phyloP scores from a whole-genome alignment of 108 stramenopile species.

The Nannochloropsis granulata region DNA sequence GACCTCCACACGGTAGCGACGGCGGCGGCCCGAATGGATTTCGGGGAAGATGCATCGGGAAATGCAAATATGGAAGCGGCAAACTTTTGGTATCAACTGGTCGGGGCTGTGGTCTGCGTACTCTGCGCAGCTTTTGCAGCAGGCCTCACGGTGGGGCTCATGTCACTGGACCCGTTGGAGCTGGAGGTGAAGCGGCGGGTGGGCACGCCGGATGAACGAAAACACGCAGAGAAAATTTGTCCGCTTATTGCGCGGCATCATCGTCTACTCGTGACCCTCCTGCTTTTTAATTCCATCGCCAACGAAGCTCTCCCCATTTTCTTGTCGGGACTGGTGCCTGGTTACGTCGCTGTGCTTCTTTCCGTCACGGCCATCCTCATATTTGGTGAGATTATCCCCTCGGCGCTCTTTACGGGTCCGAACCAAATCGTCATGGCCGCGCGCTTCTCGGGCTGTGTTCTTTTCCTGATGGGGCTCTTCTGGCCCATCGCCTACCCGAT shows the following conservation, averaged over 20 bases:
- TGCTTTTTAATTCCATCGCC: constrained; percentile 65
- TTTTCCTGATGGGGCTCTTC: constrained; percentile 53
- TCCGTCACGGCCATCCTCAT: constrained; percentile 77
- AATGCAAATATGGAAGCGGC: background rate
- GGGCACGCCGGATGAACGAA: constrained; percentile 24
- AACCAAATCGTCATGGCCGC: constrained; percentile 64
- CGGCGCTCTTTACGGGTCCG: constrained; percentile 78
- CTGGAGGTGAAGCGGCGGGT: constrained; percentile 39
- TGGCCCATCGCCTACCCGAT: constrained; percentile 74
- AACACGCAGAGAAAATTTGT: constrained; percentile 22
- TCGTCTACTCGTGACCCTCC: constrained; percentile 69
- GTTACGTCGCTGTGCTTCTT: constrained; percentile 58
- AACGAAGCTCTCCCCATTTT: constrained; percentile 75
- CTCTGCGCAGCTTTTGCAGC: constrained; percentile 68
- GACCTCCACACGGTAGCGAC: too few species aligned
- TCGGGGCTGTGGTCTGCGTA: constrained; percentile 42
- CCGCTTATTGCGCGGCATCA: constrained; percentile 53
- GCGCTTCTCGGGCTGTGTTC: constrained; percentile 56
- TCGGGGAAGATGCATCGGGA: background rate
- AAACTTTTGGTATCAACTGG: background rate
- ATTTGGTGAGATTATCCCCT: constrained; percentile 70
- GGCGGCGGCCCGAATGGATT: background rate
- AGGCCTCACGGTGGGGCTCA: constrained; percentile 78
- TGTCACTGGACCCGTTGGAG: constrained; percentile 65
- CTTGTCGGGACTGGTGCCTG: constrained; percentile 65